These are phyloP conservation scores for Fusarium sacchari DNA, from an alignment of 2,329 filamentous ascomycete species.

Conservation along the genomic window DNA sequence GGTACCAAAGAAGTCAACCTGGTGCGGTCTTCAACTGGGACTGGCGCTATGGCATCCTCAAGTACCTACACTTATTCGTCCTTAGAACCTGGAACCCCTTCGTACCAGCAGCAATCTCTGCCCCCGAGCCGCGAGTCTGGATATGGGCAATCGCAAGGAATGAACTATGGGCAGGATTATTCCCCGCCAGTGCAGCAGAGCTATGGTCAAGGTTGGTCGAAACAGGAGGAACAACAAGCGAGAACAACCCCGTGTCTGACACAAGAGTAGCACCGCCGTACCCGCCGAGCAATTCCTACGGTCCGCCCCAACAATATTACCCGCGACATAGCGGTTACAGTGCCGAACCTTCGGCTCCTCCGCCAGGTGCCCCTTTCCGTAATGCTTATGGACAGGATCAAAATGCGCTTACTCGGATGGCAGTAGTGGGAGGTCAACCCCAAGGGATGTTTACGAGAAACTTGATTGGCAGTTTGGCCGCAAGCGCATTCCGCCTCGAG, in stretches of 20 bases:
- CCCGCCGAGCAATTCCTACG: conserved; percentile 47
- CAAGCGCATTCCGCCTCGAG: conserved; percentile 85
- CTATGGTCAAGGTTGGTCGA: conserved; percentile 48
- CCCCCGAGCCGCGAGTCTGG: conserved; percentile 52
- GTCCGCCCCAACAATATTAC: conserved; percentile 52
- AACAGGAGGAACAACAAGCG: background rate
- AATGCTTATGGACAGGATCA: conserved; percentile 48
- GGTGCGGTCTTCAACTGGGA: conserved; percentile 70
- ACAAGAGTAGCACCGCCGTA: conserved; percentile 43
- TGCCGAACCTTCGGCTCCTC: conserved; percentile 41
- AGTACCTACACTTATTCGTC: conserved; percentile 77
- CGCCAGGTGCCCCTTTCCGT: conserved; percentile 44
- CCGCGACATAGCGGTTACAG: conserved; percentile 48
- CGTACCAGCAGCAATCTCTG: conserved; percentile 50
- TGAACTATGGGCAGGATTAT: conserved; percentile 50
- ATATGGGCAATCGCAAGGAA: conserved; percentile 44
- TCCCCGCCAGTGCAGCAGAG: conserved; percentile 42
- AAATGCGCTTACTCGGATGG: conserved; percentile 47
- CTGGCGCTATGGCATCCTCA: conserved; percentile 83
- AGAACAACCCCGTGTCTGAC: background rate
- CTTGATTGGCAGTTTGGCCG: conserved; percentile 89
- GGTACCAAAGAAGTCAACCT: conserved; percentile 73
- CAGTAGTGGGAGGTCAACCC: conserved; percentile 59
- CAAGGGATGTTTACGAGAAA: conserved; percentile 94
- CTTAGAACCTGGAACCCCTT: conserved; percentile 49